Evolutionary conservation across 1,284 basidiomycete species (phyloP).

Genomic region (Ustilago nuda): DNA sequence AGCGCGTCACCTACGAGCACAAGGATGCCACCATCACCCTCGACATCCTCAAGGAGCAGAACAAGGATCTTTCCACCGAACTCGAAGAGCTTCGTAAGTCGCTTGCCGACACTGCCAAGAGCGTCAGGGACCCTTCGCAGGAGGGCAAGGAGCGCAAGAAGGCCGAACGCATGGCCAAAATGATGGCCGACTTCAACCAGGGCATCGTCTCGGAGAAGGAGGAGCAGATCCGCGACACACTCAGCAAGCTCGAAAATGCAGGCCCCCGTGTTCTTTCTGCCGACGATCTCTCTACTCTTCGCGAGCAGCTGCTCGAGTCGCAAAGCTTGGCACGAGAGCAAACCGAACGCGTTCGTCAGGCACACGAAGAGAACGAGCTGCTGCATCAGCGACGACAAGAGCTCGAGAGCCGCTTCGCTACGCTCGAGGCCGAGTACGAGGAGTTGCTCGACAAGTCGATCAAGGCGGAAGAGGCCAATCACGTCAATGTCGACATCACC

Average conservation of each 20-base stretch:
- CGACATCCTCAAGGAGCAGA: conserved; percentile 96
- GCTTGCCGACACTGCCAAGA: conserved; percentile 47
- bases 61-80: conserved; percentile 85
- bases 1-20: conserved; percentile 92
- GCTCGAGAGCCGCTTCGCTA: conserved; percentile 82
- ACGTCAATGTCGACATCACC: conserved; percentile 74
- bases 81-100: conserved; percentile 80
- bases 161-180: conserved; percentile 98
- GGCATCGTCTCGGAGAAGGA: conserved; percentile 93
- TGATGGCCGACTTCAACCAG: conserved; percentile 93
- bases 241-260: conserved; percentile 80
- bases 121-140: conserved; percentile 72
- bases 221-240: conserved; percentile 84
- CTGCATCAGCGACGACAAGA: conserved; percentile 85
- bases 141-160: conserved; percentile 99
- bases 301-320: conserved; percentile 88
- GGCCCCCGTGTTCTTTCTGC: conserved; percentile 70
- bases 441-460: conserved; percentile 79
- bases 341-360: conserved; percentile 86
- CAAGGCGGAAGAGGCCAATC: conserved; percentile 65
- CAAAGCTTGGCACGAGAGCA: conserved; percentile 88
- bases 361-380: conserved; percentile 92
- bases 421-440: conserved; percentile 92
- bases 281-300: conserved; percentile 82
- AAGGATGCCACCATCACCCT: conserved; percentile 95